Evolutionary conservation across 805 yeast species (phyloP).

Genomic region (Nakazawaea holstii): DNA sequence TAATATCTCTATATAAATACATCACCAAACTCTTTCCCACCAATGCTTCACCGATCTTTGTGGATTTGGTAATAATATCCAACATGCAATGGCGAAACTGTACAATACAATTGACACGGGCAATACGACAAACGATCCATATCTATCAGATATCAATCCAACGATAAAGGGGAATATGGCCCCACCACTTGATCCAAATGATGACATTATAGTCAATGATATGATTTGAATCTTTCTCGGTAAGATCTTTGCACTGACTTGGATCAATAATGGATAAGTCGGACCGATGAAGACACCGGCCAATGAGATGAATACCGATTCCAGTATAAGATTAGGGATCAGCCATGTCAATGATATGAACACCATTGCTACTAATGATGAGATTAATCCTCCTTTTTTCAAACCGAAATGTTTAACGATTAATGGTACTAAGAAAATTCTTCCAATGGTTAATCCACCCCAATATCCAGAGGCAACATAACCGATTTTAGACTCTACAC

Average conservation of each 20-base stretch:
- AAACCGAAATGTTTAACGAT: conserved; percentile 21
- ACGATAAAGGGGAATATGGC: conserved; percentile 29
- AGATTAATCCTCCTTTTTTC: conserved; percentile 21
- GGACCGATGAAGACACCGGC: conserved; percentile 29
- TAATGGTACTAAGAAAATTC: conserved; percentile 24
- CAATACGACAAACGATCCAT: conserved; percentile 27
- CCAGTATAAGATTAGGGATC: conserved; percentile 20
- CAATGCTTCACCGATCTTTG: conserved; percentile 13
- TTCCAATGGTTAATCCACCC: conserved; percentile 30
- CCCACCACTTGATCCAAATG: conserved; percentile 30
- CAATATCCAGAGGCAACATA: conserved; percentile 31
- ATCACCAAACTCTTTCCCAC: conserved; percentile 14
- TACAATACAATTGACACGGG: conserved; percentile 24
- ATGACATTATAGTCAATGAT: conserved; percentile 25
- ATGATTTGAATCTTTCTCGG: conserved; percentile 29
- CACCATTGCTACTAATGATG: conserved; percentile 18
- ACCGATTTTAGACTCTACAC: conserved; percentile 20
- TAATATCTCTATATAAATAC: not conserved
- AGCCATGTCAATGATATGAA: conserved; percentile 25
- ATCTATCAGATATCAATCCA: conserved; percentile 24
- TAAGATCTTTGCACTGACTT: conserved; percentile 19
- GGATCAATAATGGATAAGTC: conserved; percentile 24
- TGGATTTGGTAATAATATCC: conserved; percentile 25
- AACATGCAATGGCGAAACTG: conserved; percentile 17
- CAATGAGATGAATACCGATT: conserved; percentile 22